Conservation (phyloP, 805 yeast genomes). For the Candida nanaspora region DNA sequence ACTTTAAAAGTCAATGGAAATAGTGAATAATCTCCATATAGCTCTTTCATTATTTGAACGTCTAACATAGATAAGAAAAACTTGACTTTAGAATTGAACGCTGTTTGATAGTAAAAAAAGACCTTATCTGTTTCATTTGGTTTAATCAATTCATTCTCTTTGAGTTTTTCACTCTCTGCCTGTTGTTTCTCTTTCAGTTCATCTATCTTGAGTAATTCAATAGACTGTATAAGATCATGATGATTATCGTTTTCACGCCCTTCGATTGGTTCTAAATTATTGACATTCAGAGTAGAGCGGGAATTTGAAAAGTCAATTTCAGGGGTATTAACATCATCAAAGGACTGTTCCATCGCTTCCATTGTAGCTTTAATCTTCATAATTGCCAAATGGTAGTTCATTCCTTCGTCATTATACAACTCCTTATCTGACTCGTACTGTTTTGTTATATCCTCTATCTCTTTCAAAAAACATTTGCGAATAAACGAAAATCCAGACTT, state of each 20-base stretch:
- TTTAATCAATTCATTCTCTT: background rate
- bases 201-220: slow-evolving; percentile 5
- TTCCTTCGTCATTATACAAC: slow-evolving; percentile 53
- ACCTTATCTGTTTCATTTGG: slow-evolving; percentile 21
- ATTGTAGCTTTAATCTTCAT: slow-evolving; percentile 44
- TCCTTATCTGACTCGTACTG: slow-evolving; percentile 52
- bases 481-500: slow-evolving; percentile 55
- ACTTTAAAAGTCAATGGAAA: slow-evolving; percentile 64
- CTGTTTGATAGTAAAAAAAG: slow-evolving; percentile 73
- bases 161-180: background rate
- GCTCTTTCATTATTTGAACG: slow-evolving; percentile 57
- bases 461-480: slow-evolving; percentile 48
- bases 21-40: slow-evolving; percentile 52
- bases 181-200: slow-evolving; percentile 13
- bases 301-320: background rate
- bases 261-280: background rate
- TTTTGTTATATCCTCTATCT: slow-evolving; percentile 43
- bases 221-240: background rate
- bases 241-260: slow-evolving; percentile 4
- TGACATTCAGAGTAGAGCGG: slow-evolving; percentile 4
- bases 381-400: slow-evolving; percentile 47
- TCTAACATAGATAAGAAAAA: slow-evolving; percentile 77
- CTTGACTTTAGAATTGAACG: slow-evolving; percentile 57
- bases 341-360: slow-evolving; percentile 28
- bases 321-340: slow-evolving; percentile 6